Evolutionary conservation across 306 rosid species (phyloP).

Genomic region (Mimosa pudica): DNA sequence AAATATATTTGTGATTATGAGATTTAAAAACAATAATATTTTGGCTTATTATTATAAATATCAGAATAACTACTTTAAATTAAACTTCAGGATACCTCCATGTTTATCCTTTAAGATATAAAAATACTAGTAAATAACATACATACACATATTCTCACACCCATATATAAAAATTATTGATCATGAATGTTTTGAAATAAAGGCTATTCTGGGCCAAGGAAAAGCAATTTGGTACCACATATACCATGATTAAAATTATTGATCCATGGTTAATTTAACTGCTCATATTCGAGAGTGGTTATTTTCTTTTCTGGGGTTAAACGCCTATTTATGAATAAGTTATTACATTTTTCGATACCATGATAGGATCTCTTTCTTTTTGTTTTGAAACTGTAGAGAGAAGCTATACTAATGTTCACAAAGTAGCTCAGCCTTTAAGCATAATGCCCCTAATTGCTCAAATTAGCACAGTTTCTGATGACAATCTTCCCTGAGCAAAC

Average conservation of each 20-base stretch:
- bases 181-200: constrained; percentile 38
- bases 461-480: too few species aligned
- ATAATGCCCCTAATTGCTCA: too few species aligned
- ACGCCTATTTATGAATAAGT: too few species aligned
- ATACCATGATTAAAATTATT: constrained; percentile 25
- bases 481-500: too few species aligned
- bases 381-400: too few species aligned
- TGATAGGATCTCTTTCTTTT: too few species aligned
- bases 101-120: background rate
- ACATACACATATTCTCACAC: too few species aligned
- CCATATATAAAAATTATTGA: background rate
- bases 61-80: background rate
- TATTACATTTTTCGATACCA: too few species aligned
- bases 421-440: too few species aligned
- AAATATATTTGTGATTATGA: background rate
- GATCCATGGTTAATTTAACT: constrained; percentile 27
- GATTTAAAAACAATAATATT: too few species aligned
- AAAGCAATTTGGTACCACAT: constrained; percentile 37
- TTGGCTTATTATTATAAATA: too few species aligned
- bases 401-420: too few species aligned
- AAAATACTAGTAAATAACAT: background rate
- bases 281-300: constrained; percentile 6
- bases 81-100: background rate
- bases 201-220: constrained; percentile 34
- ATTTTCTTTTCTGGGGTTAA: background rate